Evolutionary conservation across 2,329 filamentous ascomycete species (phyloP).

Genomic region (Domatiomyces globalis): DNA sequence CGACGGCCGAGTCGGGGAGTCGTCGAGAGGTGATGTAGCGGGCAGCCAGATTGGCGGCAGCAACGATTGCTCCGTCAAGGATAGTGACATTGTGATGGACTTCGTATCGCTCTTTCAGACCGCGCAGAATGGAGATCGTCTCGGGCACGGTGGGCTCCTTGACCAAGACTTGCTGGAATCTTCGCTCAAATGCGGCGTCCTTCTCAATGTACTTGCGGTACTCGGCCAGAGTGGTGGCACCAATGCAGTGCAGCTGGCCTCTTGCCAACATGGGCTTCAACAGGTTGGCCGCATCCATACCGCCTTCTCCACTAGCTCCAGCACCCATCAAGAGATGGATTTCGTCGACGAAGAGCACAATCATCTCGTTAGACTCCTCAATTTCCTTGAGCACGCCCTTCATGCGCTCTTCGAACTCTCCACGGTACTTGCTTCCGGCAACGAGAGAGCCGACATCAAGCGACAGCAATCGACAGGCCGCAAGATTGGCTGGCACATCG

Average conservation of each 20-base stretch:
- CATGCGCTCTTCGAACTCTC: conserved; percentile 98
- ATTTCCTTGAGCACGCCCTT: conserved; percentile 98
- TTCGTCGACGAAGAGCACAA: conserved; percentile 95
- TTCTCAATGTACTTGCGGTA: conserved; percentile 99
- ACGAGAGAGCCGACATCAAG: conserved; percentile 91
- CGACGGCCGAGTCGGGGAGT: conserved; percentile 90
- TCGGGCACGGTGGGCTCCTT: conserved; percentile 83
- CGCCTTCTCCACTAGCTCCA: conserved; percentile 83
- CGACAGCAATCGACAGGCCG: conserved; percentile 83
- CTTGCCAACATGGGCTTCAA: conserved; percentile 96
- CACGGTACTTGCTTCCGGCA: conserved; percentile 93
- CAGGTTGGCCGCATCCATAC: conserved; percentile 96
- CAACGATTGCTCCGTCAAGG: conserved; percentile 80
- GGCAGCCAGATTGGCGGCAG: conserved; percentile 78
- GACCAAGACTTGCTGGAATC: conserved; percentile 95
- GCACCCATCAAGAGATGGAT: conserved; percentile 98
- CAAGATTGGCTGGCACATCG: conserved; percentile 89
- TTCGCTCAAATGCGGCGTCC: conserved; percentile 91
- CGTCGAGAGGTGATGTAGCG: conserved; percentile 83
- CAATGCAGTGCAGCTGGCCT: conserved; percentile 93
- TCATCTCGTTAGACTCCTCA: conserved; percentile 84
- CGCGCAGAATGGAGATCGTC: conserved; percentile 95
- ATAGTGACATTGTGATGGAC: conserved; percentile 97
- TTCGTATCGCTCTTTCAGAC: conserved; percentile 94
- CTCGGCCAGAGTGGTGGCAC: conserved; percentile 85